These are phyloP conservation scores for Aspergillus carlsbadensis DNA, from an alignment of 495 filamentous ascomycete species.

Conservation along the genomic window DNA sequence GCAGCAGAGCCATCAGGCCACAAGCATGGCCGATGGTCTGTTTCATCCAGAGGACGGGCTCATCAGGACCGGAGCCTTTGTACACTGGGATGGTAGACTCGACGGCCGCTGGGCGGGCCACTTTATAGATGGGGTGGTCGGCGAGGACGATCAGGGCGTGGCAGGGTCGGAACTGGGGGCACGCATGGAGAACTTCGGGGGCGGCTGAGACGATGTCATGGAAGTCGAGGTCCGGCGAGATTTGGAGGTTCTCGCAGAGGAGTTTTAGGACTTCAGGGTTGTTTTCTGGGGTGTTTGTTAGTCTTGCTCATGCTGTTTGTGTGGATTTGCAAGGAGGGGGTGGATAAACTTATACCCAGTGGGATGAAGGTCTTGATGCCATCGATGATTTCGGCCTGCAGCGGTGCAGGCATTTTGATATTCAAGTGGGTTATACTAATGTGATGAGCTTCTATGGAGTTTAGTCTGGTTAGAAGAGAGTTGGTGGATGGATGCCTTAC, in stretches of 20 bases:
- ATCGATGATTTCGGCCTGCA: background rate
- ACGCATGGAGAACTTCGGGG: no score
- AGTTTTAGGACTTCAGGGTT: conserved; percentile 58
- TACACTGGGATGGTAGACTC: conserved; percentile 42
- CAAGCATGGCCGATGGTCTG: conserved; percentile 68
- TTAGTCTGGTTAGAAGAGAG: no score
- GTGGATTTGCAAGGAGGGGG: no score
- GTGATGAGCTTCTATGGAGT: no score
- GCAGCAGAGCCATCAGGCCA: conserved; percentile 62
- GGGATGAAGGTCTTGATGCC: background rate
- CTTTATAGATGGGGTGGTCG: conserved; percentile 44
- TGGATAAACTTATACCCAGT: background rate
- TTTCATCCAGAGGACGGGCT: conserved; percentile 62
- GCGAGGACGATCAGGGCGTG: conserved; percentile 59
- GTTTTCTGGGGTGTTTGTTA: no score
- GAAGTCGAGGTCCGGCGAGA: no score
- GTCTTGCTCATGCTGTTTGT: no score
- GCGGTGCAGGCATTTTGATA: no score
- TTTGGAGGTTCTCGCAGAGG: conserved; percentile 42
- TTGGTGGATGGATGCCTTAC: no score
- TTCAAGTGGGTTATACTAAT: no score
- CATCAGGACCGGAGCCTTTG: conserved; percentile 44
- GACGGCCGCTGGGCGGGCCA: conserved; percentile 31
- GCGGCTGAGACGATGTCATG: no score
- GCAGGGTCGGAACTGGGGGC: conserved; percentile 53